Conservation (phyloP, 1,284 basidiomycete genomes). For the Irpex sp. region DNA sequence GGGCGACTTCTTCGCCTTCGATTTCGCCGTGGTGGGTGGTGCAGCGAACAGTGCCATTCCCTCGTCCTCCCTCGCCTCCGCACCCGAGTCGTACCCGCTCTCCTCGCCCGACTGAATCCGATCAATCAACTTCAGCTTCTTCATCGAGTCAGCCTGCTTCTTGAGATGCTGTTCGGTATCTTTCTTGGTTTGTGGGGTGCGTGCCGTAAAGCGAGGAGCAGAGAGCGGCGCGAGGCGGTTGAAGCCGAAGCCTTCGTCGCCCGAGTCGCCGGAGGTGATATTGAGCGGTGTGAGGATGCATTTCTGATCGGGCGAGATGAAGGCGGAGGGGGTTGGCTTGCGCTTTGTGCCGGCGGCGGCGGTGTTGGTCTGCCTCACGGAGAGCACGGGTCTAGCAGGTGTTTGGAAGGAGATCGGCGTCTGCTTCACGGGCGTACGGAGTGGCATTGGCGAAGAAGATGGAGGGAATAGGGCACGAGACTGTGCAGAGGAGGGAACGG, state of each 20-base stretch:
- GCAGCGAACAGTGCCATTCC: constrained; percentile 17
- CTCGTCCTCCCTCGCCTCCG: constrained; percentile 35
- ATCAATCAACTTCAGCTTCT: constrained; percentile 58
- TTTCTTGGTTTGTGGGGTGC: constrained; percentile 54
- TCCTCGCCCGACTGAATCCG: constrained; percentile 41
- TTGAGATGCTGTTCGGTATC: constrained; percentile 62
- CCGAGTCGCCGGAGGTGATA: constrained; percentile 23
- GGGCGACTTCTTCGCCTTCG: constrained; percentile 21
- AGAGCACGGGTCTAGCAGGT: constrained; percentile 25
- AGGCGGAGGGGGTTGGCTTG: constrained; percentile 56
- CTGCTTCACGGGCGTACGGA: constrained; percentile 52
- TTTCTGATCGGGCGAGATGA: constrained; percentile 36
- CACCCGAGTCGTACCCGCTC: constrained; percentile 45
- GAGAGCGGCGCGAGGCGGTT: constrained; percentile 64
- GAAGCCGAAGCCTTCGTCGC: constrained; percentile 33
- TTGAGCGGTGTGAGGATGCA: constrained; percentile 31
- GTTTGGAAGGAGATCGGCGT: constrained; percentile 27
- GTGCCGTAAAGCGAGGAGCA: constrained; percentile 49
- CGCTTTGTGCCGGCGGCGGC: constrained; percentile 48
- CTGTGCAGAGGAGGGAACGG: constrained; percentile 33
- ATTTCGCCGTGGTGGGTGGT: constrained; percentile 33
- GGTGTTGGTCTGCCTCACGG: constrained; percentile 29
- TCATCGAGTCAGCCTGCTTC: constrained; percentile 64
- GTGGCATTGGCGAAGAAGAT: constrained; percentile 35
- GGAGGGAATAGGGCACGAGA: constrained; percentile 30